Conservation (phyloP, 2,329 filamentous ascomycete species). For the Pseudogymnoascus sp. region DNA sequence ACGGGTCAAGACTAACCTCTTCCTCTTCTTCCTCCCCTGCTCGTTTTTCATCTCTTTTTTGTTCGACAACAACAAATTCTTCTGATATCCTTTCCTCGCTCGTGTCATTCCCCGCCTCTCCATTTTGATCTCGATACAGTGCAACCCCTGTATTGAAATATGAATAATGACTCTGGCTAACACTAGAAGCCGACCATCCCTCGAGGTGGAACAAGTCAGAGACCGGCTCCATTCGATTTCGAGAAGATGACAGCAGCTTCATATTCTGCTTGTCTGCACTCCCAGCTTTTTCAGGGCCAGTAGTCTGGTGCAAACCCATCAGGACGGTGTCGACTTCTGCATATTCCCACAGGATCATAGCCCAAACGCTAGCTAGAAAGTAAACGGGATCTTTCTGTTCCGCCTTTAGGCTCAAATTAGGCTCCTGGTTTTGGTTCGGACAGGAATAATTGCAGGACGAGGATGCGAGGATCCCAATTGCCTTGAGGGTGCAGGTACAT, state of each 20-base stretch:
- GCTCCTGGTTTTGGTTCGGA: background rate
- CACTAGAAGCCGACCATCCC: background rate
- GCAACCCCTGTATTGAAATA: background rate
- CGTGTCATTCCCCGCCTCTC: too few species aligned
- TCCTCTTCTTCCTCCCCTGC: background rate
- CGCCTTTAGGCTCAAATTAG: too few species aligned
- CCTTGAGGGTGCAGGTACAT: background rate
- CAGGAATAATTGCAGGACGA: background rate
- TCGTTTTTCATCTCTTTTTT: background rate
- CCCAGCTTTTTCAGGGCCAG: background rate
- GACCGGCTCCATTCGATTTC: background rate
- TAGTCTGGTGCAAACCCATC: background rate
- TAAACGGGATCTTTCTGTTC: background rate
- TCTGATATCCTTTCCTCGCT: too few species aligned
- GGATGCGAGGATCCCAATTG: background rate
- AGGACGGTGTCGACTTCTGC: background rate
- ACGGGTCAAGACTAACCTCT: background rate
- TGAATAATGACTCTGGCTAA: background rate
- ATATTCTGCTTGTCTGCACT: background rate
- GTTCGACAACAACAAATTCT: too few species aligned
- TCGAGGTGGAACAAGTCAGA: background rate
- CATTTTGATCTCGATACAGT: background rate
- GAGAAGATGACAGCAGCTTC: background rate
- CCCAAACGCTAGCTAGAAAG: background rate
- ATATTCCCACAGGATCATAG: background rate